Conservation (phyloP, 1,139 yeast species). For the Suhomyces bolitotheri region DNA sequence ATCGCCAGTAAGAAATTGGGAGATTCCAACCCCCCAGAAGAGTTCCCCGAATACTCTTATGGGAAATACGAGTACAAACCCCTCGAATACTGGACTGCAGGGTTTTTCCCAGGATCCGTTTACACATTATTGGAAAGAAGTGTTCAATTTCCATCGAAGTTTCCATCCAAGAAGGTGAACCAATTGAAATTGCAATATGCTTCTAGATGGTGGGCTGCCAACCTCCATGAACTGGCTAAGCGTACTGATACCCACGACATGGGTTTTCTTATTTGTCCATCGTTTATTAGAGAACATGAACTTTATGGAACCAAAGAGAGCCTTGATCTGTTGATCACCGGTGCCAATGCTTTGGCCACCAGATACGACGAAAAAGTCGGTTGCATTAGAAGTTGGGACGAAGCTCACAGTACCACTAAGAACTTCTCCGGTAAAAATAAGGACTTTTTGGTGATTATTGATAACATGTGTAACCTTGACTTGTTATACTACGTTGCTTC, state of each 20-base stretch:
- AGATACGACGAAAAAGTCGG: conserved; percentile 24
- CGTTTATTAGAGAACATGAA: conserved; percentile 23
- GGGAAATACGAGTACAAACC: conserved; percentile 18
- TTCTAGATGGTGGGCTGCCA: conserved; percentile 25
- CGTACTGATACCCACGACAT: conserved; percentile 30
- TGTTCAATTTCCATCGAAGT: conserved; percentile 14
- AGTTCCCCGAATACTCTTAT: conserved; percentile 16
- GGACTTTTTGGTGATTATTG: conserved; percentile 29
- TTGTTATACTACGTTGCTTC: conserved; percentile 26
- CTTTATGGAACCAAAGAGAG: conserved; percentile 17
- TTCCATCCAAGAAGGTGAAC: conserved; percentile 12
- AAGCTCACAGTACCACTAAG: conserved; percentile 16
- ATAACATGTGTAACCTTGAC: conserved; percentile 31
- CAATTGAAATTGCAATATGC: conserved; percentile 19
- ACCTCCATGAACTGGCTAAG: conserved; percentile 18
- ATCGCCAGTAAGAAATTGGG: conserved; percentile 12
- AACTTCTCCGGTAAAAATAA: conserved; percentile 15
- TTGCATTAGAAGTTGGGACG: conserved; percentile 27
- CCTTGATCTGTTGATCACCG: conserved; percentile 19
- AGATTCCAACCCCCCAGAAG: conserved; percentile 12
- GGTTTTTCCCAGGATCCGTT: conserved; percentile 28
- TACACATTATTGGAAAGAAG: conserved; percentile 23
- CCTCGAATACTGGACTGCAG: conserved; percentile 28
- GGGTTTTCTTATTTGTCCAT: conserved; percentile 26
- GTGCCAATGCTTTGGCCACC: conserved; percentile 25